phyloP scores from a whole-genome alignment of 2,329 filamentous ascomycete species.

The Cercospora brassicicola region DNA sequence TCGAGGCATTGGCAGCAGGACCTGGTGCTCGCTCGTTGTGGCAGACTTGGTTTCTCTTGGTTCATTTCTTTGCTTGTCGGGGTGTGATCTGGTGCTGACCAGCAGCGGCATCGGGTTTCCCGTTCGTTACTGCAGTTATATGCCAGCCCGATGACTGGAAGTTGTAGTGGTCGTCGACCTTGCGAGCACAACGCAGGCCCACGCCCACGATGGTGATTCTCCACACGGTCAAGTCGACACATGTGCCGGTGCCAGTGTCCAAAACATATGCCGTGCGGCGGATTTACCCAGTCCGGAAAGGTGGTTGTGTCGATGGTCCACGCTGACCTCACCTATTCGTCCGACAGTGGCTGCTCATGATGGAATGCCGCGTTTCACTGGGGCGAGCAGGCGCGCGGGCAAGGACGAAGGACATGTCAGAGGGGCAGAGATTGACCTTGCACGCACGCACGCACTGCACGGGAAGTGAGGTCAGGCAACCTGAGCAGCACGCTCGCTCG shows the following conservation, averaged over 20 bases:
- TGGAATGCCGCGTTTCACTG: not conserved
- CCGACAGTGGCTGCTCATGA: conserved; percentile 4
- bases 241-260: not conserved
- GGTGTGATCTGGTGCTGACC: not conserved
- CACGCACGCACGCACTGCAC: not conserved
- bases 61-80: not conserved
- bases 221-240: conserved; percentile 2
- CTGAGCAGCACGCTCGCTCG: conserved; percentile 10
- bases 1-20: not conserved
- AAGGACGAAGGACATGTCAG: not conserved
- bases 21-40: not conserved
- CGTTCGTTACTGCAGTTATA: not conserved
- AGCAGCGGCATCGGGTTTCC: not conserved
- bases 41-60: not conserved
- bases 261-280: not conserved
- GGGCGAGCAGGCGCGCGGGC: not conserved
- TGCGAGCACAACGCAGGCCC: not conserved
- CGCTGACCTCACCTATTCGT: conserved; percentile 14
- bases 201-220: not conserved
- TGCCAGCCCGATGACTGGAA: not conserved
- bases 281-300: conserved; percentile 8
- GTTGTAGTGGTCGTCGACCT: not conserved
- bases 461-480: conserved; percentile 11
- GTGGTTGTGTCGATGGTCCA: conserved; percentile 5
- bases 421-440: not conserved